phyloP scores from a whole-genome alignment of 129 eudicot genomes.

The Flaveria ramosissima region DNA sequence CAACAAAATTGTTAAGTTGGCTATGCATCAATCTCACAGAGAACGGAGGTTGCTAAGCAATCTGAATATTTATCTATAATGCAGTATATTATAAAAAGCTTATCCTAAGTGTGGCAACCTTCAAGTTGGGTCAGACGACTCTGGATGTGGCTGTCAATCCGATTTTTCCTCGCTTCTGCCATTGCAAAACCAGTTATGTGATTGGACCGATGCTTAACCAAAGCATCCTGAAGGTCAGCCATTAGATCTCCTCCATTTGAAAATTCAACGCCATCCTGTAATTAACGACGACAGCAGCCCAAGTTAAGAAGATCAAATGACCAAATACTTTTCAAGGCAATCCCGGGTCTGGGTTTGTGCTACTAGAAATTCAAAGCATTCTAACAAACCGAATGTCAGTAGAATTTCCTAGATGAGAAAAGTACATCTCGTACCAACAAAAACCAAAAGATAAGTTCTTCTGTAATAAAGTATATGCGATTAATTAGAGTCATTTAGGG shows the following conservation, averaged over 20 bases:
- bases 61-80: conserved; percentile 1
- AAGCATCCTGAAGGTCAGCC: conserved; percentile 83
- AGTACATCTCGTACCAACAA: background rate
- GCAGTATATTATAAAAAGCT: conserved; percentile 2
- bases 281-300: background rate
- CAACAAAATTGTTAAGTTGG: conserved; percentile 5
- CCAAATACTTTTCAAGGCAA: background rate
- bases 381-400: background rate
- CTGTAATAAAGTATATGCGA: too few relatives aligned
- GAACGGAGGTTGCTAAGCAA: background rate
- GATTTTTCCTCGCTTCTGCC: conserved; percentile 58
- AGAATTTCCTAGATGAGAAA: background rate
- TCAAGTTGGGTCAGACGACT: conserved; percentile 83
- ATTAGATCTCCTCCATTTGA: conserved; percentile 64
- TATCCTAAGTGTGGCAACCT: conserved; percentile 46
- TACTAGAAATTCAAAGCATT: background rate
- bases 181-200: conserved; percentile 60
- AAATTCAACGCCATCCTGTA: conserved; percentile 46
- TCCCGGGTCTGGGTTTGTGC: background rate
- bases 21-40: background rate
- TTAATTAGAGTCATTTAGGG: background rate
- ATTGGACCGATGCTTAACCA: conserved; percentile 54
- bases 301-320: background rate
- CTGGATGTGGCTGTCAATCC: conserved; percentile 63
- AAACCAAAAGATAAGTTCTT: conserved; percentile 10